Evolutionary conservation across 2,329 filamentous ascomycete species (phyloP).

Genomic region (Pseudopyrenochaeta lycopersici): DNA sequence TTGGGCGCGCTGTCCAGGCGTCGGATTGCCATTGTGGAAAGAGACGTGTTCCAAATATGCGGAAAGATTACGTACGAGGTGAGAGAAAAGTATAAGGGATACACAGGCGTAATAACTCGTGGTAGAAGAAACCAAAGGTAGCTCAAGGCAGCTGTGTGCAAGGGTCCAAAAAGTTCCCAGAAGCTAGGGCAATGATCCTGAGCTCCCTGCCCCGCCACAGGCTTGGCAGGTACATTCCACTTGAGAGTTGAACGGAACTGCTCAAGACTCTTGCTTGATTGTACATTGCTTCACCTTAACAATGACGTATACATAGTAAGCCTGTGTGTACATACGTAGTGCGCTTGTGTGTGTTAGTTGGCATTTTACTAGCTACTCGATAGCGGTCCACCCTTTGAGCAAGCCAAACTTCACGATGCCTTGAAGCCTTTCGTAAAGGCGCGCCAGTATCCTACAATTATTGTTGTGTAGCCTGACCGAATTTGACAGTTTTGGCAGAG

Average conservation of each 20-base stretch:
- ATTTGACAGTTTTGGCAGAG: too few species aligned
- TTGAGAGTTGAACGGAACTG: background rate
- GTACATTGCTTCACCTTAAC: too few species aligned
- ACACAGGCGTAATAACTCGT: background rate
- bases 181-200: conserved; percentile 25
- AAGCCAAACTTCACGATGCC: background rate
- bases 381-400: background rate
- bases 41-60: background rate
- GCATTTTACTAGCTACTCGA: background rate
- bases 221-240: conserved; percentile 17
- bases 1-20: conserved; percentile 68
- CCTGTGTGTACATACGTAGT: too few species aligned
- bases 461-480: background rate
- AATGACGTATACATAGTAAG: too few species aligned
- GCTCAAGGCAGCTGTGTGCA: conserved; percentile 6
- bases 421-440: background rate
- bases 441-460: background rate
- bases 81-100: background rate
- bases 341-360: background rate
- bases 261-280: background rate
- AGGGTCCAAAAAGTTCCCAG: conserved; percentile 29
- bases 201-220: conserved; percentile 23
- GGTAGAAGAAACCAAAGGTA: background rate
- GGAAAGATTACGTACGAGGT: background rate
- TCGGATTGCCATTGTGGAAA: conserved; percentile 45